Conservation (phyloP, 2,329 filamentous ascomycete species). For the Cladophialophora yegresii region DNA sequence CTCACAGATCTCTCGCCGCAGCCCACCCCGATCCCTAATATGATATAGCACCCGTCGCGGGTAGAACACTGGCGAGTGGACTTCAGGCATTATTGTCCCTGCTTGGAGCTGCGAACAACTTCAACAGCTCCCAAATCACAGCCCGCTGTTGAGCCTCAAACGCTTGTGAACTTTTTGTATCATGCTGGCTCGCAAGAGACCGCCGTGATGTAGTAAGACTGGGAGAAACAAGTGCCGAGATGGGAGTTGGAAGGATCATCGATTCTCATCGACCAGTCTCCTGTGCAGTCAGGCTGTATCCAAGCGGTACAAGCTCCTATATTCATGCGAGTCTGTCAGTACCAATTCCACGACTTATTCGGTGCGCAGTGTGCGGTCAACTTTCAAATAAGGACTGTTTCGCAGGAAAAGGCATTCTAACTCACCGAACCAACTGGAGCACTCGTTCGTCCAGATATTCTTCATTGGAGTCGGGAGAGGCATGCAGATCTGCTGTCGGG, state of each 20-base stretch:
- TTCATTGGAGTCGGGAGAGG: slow-evolving; percentile 8
- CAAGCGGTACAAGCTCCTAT: slow-evolving; percentile 13
- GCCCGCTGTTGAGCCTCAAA: background rate
- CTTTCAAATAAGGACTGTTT: background rate
- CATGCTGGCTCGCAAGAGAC: slow-evolving; percentile 13
- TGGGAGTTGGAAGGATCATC: slow-evolving; percentile 5
- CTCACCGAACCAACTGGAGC: slow-evolving; percentile 12
- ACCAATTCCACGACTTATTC: background rate
- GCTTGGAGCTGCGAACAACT: background rate
- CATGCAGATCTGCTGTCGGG: slow-evolving; percentile 4
- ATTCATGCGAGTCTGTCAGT: background rate
- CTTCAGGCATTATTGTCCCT: background rate
- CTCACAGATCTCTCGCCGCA: background rate
- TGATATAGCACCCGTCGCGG: background rate
- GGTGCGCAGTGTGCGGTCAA: background rate
- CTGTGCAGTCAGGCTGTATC: slow-evolving; percentile 19
- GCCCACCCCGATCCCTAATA: background rate
- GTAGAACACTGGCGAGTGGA: background rate
- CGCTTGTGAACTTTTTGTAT: background rate
- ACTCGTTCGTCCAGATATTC: slow-evolving; percentile 11
- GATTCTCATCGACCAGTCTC: slow-evolving; percentile 12
- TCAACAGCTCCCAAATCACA: background rate
- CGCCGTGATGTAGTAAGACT: slow-evolving; percentile 15
- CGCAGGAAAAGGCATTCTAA: background rate
- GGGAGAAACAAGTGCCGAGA: slow-evolving; percentile 11